A percentile compares a stretch with the other conserved stretches of the same genome.
phyloP scores from a whole-genome alignment of 148 eudicot genomes.

The Persicaria tinctoria region DNA sequence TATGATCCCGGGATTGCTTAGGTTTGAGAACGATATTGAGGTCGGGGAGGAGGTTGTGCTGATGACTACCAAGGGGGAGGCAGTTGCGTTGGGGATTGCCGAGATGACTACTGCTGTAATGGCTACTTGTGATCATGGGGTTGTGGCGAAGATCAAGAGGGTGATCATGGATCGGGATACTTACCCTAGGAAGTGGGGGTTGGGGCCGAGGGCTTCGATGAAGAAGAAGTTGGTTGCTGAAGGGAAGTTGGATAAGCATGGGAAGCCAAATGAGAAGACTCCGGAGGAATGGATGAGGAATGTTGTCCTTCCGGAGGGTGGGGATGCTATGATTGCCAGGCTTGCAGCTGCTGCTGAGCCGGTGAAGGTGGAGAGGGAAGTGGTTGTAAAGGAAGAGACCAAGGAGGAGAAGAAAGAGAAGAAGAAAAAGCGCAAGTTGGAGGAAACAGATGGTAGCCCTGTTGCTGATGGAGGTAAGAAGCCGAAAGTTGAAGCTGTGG shows the following conservation, averaged over 20 bases:
- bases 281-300: constrained; percentile 89
- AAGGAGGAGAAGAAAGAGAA: constrained; percentile 39
- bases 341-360: constrained; percentile 54
- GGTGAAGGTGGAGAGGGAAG: constrained; percentile 17
- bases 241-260: constrained; percentile 86
- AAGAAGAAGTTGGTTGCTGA: constrained; percentile 82
- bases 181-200: constrained; percentile 98
- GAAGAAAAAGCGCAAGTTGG: constrained; percentile 37
- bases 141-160: constrained; percentile 95
- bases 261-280: constrained; percentile 67
- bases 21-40: constrained; percentile 92
- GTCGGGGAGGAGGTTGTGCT: constrained; percentile 85
- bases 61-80: constrained; percentile 96
- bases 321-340: constrained; percentile 64
- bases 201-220: constrained; percentile 84
- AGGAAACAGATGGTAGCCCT: constrained; percentile 38
- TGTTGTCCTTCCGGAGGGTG: constrained; percentile 66
- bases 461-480: constrained; percentile 48
- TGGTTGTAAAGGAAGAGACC: constrained; percentile 12
- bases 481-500: constrained; percentile 24
- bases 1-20: constrained; percentile 90
- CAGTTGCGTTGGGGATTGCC: constrained; percentile 84
- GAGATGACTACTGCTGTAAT: constrained; percentile 99
- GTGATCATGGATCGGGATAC: constrained; percentile 96
- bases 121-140: constrained; percentile 98